phyloP scores from a whole-genome alignment of 2,329 filamentous ascomycete genomes.

The Cytospora schulzeri region DNA sequence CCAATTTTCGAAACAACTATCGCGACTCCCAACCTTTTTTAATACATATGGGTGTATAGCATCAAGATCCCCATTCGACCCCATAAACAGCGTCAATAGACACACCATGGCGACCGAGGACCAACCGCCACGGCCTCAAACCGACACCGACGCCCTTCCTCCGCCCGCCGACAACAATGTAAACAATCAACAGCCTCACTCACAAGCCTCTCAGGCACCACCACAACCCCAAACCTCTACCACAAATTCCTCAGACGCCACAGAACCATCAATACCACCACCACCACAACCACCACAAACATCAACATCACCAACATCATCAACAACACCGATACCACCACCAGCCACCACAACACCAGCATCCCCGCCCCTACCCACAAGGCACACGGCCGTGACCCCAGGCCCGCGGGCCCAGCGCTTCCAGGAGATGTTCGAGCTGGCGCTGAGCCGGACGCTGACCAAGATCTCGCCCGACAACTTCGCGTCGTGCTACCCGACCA shows the following conservation, averaged over 20 bases:
- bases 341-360: constrained; percentile 24
- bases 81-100: background rate
- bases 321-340: background rate
- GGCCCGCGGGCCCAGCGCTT: constrained; percentile 61
- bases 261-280: constrained; percentile 21
- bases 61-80: background rate
- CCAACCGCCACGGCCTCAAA: constrained; percentile 13
- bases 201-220: background rate
- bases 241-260: constrained; percentile 12
- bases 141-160: background rate
- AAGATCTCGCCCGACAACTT: constrained; percentile 61
- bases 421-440: constrained; percentile 54
- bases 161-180: constrained; percentile 8
- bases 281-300: constrained; percentile 34
- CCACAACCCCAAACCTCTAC: background rate
- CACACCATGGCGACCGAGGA: constrained; percentile 24
- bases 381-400: constrained; percentile 49
- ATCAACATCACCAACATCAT: constrained; percentile 36
- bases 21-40: background rate
- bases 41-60: constrained; percentile 3
- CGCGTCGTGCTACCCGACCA: constrained; percentile 62
- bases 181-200: constrained; percentile 9
- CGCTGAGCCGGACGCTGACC: constrained; percentile 55
- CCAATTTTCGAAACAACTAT: background rate
- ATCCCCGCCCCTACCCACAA: constrained; percentile 45